Conservation (phyloP, 1,284 basidiomycete species). For the Puccinia novopanici region DNA sequence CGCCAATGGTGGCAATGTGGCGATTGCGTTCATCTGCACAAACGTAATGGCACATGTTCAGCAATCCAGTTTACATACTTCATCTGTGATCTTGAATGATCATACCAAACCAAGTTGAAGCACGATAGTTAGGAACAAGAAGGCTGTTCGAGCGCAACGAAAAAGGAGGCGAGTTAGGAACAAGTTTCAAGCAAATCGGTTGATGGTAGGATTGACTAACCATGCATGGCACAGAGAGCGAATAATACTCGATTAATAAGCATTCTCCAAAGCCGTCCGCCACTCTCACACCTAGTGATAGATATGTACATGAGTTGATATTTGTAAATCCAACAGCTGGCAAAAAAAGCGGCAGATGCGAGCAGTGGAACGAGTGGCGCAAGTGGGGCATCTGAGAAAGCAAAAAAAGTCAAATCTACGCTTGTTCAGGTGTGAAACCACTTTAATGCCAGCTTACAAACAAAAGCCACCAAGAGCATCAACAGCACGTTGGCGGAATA, state of each 20-base stretch:
- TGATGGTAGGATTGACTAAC: slow-evolving; percentile 51
- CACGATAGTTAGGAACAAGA: slow-evolving; percentile 40
- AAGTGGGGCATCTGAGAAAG: slow-evolving; percentile 69
- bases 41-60: not conserved
- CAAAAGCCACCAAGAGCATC: slow-evolving; percentile 49
- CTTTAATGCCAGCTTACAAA: slow-evolving; percentile 24
- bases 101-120: slow-evolving; percentile 48
- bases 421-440: not conserved
- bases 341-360: slow-evolving; percentile 78
- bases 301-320: slow-evolving; percentile 59
- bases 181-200: not conserved
- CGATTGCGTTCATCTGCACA: slow-evolving; percentile 57
- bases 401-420: not conserved
- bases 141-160: not conserved
- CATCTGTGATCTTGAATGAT: not conserved
- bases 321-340: slow-evolving; percentile 54
- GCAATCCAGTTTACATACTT: not conserved
- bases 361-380: slow-evolving; percentile 74
- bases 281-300: slow-evolving; percentile 58
- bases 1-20: slow-evolving; percentile 53
- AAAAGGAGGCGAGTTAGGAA: not conserved
- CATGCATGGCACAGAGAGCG: slow-evolving; percentile 58
- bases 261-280: slow-evolving; percentile 58
- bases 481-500: slow-evolving; percentile 61
- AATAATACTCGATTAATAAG: slow-evolving; percentile 57